These are phyloP conservation scores for Oenanthe javanica DNA, from an alignment of 140 eudicot species.

Conservation along the genomic window DNA sequence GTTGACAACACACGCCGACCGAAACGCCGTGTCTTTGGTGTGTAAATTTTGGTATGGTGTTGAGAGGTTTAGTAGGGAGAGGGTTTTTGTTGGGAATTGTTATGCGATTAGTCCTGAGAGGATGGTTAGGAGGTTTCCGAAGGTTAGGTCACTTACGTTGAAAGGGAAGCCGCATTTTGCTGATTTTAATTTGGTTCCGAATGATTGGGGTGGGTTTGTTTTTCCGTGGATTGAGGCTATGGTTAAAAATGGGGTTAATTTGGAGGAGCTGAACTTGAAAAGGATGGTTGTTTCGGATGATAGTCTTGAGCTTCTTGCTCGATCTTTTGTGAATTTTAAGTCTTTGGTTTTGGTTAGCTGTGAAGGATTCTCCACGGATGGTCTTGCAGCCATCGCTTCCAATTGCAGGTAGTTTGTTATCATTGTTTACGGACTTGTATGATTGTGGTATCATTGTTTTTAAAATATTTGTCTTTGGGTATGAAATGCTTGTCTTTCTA, in stretches of 20 bases:
- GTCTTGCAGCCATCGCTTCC: constrained; percentile 78
- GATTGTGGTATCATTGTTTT: not conserved
- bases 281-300: constrained; percentile 70
- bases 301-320: constrained; percentile 44
- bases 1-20: constrained; percentile 47
- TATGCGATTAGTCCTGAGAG: constrained; percentile 54
- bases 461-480: not conserved
- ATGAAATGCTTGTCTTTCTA: not conserved
- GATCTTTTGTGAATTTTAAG: constrained; percentile 44
- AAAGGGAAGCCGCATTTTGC: constrained; percentile 62
- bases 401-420: constrained; percentile 51
- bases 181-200: constrained; percentile 51
- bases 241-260: constrained; percentile 30
- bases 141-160: constrained; percentile 52
- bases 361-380: constrained; percentile 68
- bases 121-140: constrained; percentile 58
- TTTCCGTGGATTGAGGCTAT: constrained; percentile 67
- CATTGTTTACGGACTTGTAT: not conserved
- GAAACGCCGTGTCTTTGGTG: constrained; percentile 70
- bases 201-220: constrained; percentile 60
- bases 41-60: constrained; percentile 71
- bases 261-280: constrained; percentile 68
- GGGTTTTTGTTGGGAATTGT: constrained; percentile 64
- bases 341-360: constrained; percentile 62
- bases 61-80: constrained; percentile 53